Conservation (phyloP, 768 basidiomycete genomes). For the Asterophora lycoperdoides region DNA sequence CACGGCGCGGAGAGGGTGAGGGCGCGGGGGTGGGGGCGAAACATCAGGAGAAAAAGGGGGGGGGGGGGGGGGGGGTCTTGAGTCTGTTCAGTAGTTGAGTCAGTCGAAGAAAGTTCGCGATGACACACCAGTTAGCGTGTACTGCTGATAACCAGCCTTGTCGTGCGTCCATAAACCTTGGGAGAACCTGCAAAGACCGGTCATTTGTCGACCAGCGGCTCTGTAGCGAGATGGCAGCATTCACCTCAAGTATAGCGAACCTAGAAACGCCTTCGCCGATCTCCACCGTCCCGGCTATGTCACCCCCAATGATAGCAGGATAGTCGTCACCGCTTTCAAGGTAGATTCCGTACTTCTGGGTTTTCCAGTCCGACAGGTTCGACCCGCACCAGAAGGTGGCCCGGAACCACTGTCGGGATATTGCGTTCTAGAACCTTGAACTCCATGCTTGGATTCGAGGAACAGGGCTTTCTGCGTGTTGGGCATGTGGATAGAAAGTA, state of each 20-base stretch:
- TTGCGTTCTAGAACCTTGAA: slow-evolving; percentile 12
- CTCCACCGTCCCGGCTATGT: slow-evolving; percentile 45
- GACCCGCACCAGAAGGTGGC: slow-evolving; percentile 39
- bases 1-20: slow-evolving; percentile 36
- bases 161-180: slow-evolving; percentile 8
- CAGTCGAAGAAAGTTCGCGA: slow-evolving; percentile 22
- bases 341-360: slow-evolving; percentile 36
- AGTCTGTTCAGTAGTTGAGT: no score
- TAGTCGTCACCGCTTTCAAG: slow-evolving; percentile 27
- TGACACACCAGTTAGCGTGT: slow-evolving; percentile 15
- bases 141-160: slow-evolving; percentile 25
- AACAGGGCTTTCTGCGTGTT: slow-evolving; percentile 24
- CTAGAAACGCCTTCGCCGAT: slow-evolving; percentile 47
- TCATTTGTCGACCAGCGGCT: no score
- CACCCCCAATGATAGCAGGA: slow-evolving; percentile 43
- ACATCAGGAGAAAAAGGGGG: no score
- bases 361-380: slow-evolving; percentile 38
- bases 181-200: slow-evolving; percentile 7
- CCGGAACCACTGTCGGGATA: slow-evolving; percentile 26
- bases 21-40: no score
- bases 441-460: slow-evolving; percentile 15
- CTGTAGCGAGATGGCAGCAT: slow-evolving; percentile 10
- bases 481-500: no score
- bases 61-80: no score
- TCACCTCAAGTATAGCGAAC: slow-evolving; percentile 52